Evolutionary conservation across 2,329 filamentous ascomycete species (phyloP), one percentile per base, ranked within the genome.

Genomic region (Sporothrix schenckii): DNA sequence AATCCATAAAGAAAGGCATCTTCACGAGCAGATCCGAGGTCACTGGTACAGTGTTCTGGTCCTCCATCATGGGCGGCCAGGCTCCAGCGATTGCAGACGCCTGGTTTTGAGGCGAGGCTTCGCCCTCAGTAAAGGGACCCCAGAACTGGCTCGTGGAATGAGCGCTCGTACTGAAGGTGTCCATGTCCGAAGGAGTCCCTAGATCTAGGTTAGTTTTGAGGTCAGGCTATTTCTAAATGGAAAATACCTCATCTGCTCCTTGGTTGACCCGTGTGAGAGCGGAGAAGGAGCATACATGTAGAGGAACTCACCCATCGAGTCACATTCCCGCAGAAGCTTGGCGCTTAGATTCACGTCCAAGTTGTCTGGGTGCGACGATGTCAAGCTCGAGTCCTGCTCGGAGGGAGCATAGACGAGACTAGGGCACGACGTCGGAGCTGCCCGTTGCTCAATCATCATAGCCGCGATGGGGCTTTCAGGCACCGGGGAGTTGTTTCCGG

Each of bases 1-100:
- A 97, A 78, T 96, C 91, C 83, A 97, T 91, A 77, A 97, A 90
- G 80, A 91, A 96, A 74, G 91, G 90, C 83, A 97, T 91, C 77
- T 93, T 91, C 71, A 90, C 88, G 72, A 92, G 89, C 76, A 92
- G 82, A 79, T 91, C 82, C 78, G 86, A 77, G 85, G 83, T 84
- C 82, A 87, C 81, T 77, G 85, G 86, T 74, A 80, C 77, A 11
- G 56, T 60, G 34, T 41, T 34, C 5, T 67, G 72, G n/a, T 83
- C 78, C 69, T 85, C 83, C 73, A 83, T 80, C 41, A 81, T 77
- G 16, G 79, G 77, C 10, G 83, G 83, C 82, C 85, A 85, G 1
- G 71, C 53, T 1, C 69, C 58, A 16, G 67, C 47, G 1, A 58
- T 41, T 1, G 73, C 27, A 1, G 85, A 83, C 13, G 80, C 78